Conservation (phyloP, 139 green algal genomes). For the Pseudopediastrum boryanum region DNA sequence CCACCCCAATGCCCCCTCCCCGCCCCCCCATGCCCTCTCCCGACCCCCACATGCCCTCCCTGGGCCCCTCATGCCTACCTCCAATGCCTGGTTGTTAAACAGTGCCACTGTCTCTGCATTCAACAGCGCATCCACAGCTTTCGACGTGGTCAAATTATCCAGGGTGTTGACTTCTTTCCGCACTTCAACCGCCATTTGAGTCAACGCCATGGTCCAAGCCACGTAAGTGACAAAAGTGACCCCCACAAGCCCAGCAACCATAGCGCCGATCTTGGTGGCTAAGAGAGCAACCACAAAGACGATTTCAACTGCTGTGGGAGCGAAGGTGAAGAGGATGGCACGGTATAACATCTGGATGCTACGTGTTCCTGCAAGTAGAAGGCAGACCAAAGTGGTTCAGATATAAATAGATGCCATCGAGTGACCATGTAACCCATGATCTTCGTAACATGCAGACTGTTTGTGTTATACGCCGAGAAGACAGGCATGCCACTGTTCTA, state of each 20-base stretch:
- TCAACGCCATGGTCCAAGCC: constrained; percentile 83
- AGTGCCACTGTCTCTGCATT: constrained; percentile 93
- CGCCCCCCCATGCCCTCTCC: too few species aligned
- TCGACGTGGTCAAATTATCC: constrained; percentile 88
- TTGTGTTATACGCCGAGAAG: too few species aligned
- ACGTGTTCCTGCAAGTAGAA: constrained; percentile 70
- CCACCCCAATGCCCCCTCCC: too few species aligned
- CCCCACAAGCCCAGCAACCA: constrained; percentile 57
- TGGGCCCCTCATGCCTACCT: constrained; percentile 47
- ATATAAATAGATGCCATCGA: constrained; percentile 1
- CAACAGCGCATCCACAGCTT: constrained; percentile 92
- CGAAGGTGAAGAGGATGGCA: constrained; percentile 93
- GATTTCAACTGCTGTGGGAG: constrained; percentile 92
- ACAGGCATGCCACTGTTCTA: too few species aligned
- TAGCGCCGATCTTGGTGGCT: constrained; percentile 42
- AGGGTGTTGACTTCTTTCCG: constrained; percentile 80
- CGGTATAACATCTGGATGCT: constrained; percentile 94
- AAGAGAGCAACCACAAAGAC: constrained; percentile 85
- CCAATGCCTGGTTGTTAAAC: constrained; percentile 77
- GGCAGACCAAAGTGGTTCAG: neutral
- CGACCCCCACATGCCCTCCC: too few species aligned
- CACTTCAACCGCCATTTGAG: constrained; percentile 61
- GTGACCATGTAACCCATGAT: too few species aligned
- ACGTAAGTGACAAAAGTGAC: constrained; percentile 90
- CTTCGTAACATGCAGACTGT: too few species aligned